Conservation (phyloP, 2,329 filamentous ascomycete genomes). For the Zasmidium angulare region DNA sequence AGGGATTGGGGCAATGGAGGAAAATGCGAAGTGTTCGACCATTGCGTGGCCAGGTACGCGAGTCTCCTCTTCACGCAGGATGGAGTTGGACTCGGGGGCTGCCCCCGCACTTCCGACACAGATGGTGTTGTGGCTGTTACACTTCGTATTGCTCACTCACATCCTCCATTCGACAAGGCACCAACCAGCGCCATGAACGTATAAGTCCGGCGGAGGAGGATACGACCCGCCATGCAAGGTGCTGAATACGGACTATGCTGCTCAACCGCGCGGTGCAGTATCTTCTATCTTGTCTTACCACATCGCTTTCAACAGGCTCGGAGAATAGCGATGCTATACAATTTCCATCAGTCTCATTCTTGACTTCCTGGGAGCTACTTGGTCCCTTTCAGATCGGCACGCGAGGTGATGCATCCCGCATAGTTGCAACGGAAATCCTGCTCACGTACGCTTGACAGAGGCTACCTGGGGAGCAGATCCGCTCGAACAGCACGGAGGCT, state of each 20-base stretch:
- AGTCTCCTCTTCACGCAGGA: too few relatives aligned
- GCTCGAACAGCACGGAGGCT: slow-evolving; percentile 55
- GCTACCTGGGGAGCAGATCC: slow-evolving; percentile 61
- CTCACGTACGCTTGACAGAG: slow-evolving; percentile 40
- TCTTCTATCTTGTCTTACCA: not conserved
- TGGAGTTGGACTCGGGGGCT: too few relatives aligned
- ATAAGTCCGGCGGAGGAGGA: too few relatives aligned
- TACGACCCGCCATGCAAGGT: not conserved
- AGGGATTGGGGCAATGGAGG: too few relatives aligned
- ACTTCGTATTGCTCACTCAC: too few relatives aligned
- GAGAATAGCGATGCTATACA: not conserved
- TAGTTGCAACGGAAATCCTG: not conserved
- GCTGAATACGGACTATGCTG: not conserved
- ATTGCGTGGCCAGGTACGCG: too few relatives aligned
- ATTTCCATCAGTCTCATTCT: slow-evolving; percentile 8
- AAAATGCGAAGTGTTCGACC: too few relatives aligned
- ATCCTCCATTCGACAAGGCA: too few relatives aligned
- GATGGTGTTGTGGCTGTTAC: too few relatives aligned
- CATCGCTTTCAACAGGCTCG: not conserved
- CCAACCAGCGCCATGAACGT: too few relatives aligned
- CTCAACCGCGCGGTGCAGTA: not conserved
- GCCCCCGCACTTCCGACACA: too few relatives aligned
- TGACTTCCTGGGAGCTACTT: slow-evolving; percentile 37
- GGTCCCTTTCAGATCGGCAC: slow-evolving; percentile 61
- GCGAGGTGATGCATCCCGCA: slow-evolving; percentile 42